Base-by-base conservation (phyloP, 1,139 yeast genomes). In the Suhomyces choctaworum region DNA sequence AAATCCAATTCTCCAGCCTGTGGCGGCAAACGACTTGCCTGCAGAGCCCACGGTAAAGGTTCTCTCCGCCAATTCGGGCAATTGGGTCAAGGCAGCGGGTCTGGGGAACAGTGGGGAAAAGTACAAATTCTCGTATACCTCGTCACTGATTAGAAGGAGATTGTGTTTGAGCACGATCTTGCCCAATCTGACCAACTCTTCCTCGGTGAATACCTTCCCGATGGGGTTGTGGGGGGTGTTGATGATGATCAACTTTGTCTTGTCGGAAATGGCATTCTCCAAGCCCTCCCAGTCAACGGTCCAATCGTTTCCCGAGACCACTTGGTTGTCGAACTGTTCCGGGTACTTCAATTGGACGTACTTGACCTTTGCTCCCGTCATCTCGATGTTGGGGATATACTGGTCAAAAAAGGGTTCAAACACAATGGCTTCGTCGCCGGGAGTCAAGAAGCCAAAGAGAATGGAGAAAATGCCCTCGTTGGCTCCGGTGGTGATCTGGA, bases 1-100 rank as follows among this genome's bases (percentile, higher is more conserved):
- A 92, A 95, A 92, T 35, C 98, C 98, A 36, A 92, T 78, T 68
- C 98, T 80, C 97, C 97, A 92, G 37, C 98, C 98, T 16, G 98
- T 92, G 26, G 96, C 96, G 16, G 96, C 95, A 66, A 92, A 92
- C 0, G 96, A 82, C 63, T 92, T 92, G 42, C 98, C 98, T 5
- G 97, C 98, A 20, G 96, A 87, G 0, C 97, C 97, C 13, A 92
- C 95, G 5, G 97, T 83, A 39, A 92, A 66, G 0, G 97, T 87
- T 51, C 92, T 69, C 37, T 78, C 77, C 19, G 78, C 82, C 42
- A 89, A 76, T 52, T 88, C 96, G 3, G 90, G 89, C 39, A 70
- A 62, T n/a, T 41, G 36, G 4, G 81, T 68, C 38, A 92, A 65
- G 2, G 86, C 77, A 2, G 97, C 96, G 33, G 95, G 85, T 54